Evolutionary conservation across 306 rosid genomes (phyloP).

Genomic region (Sophora flavescens): DNA sequence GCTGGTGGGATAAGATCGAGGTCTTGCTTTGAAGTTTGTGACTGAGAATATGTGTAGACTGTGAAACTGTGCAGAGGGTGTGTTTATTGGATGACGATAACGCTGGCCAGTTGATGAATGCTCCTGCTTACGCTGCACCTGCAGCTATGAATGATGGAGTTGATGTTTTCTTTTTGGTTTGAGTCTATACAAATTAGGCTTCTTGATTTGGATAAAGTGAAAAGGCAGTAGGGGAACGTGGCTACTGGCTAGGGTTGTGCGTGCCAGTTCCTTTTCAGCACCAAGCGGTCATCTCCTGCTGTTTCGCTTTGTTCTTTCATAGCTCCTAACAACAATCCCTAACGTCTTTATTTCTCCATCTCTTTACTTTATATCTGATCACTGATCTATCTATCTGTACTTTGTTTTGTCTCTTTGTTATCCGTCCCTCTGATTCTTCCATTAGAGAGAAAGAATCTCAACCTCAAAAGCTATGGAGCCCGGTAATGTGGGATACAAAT

Average conservation of each 20-base stretch:
- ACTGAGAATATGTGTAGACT: conserved; percentile 25
- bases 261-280: conserved; percentile 50
- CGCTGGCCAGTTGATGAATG: neutral
- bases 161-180: neutral
- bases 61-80: too few species aligned
- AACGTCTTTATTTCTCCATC: conserved; percentile 40
- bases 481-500: too few species aligned
- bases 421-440: conserved; percentile 20
- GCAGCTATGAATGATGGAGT: conserved; percentile 7
- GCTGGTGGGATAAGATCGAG: neutral
- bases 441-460: conserved; percentile 48
- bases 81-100: conserved; percentile 46
- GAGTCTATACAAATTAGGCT: conserved; percentile 16
- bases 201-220: conserved; percentile 58
- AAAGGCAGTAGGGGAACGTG: conserved; percentile 59
- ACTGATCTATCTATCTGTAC: conserved; percentile 46
- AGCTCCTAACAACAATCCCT: conserved; percentile 18
- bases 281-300: conserved; percentile 7
- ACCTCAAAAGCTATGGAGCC: too few species aligned
- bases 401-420: conserved; percentile 55
- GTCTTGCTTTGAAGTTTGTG: conserved; percentile 54
- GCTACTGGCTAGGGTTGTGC: conserved; percentile 66
- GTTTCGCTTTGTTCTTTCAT: conserved; percentile 33
- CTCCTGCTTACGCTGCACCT: neutral
- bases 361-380: conserved; percentile 30